phyloP scores from a whole-genome alignment of 139 green algal species.

The Pseudopediastrum boryanum region DNA sequence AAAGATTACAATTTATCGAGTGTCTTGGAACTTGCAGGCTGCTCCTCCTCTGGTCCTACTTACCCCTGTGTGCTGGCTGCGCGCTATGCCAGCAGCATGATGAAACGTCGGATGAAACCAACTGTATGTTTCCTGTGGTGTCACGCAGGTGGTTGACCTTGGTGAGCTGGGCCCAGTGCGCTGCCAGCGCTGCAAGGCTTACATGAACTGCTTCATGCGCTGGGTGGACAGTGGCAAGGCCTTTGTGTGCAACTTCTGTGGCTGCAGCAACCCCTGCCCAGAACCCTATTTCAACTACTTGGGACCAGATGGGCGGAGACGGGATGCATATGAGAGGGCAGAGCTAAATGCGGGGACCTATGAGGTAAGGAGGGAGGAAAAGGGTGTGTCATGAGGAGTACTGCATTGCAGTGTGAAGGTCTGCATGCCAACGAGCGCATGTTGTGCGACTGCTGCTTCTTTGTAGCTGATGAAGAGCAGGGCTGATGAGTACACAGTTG shows the following conservation, averaged over 20 bases:
- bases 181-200: slow-evolving; percentile 86
- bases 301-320: slow-evolving; percentile 63
- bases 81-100: neutral
- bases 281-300: slow-evolving; percentile 78
- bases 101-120: neutral
- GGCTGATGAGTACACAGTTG: too few relatives aligned
- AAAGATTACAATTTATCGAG: too few relatives aligned
- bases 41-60: too few relatives aligned
- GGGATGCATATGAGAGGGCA: slow-evolving; percentile 65
- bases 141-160: slow-evolving; percentile 75
- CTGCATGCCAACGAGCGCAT: too few relatives aligned
- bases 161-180: slow-evolving; percentile 73
- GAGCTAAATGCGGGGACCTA: slow-evolving; percentile 37
- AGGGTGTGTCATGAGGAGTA: too few relatives aligned
- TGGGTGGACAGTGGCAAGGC: slow-evolving; percentile 62
- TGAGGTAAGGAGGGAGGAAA: slow-evolving; percentile 9
- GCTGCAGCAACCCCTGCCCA: slow-evolving; percentile 62
- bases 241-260: slow-evolving; percentile 89
- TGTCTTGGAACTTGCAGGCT: too few relatives aligned
- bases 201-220: slow-evolving; percentile 90
- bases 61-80: too few relatives aligned
- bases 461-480: too few relatives aligned
- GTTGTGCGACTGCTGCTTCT: too few relatives aligned
- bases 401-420: too few relatives aligned
- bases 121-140: neutral